Evolutionary conservation across 192 early-diverging fungal genomes (phyloP).

Genomic region (Coemansia sp.): DNA sequence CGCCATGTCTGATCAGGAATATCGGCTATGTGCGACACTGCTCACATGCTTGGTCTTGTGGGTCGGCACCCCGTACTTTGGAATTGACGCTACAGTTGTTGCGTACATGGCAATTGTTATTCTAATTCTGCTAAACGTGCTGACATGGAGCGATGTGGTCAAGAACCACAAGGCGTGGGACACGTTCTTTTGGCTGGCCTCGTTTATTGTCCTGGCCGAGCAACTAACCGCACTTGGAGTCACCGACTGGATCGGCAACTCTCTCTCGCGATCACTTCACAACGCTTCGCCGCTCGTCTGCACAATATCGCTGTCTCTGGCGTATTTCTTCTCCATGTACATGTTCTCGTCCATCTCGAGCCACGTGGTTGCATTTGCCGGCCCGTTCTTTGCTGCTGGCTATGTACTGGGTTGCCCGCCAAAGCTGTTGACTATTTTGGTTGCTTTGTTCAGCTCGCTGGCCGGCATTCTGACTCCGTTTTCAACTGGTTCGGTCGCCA

Average conservation of each 20-base stretch:
- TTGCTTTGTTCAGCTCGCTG: constrained; percentile 66
- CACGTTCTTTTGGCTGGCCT: constrained; percentile 77
- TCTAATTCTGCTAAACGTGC: constrained; percentile 58
- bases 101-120: constrained; percentile 62
- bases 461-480: constrained; percentile 60
- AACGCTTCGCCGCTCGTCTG: constrained; percentile 43
- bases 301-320: constrained; percentile 51
- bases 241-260: constrained; percentile 63
- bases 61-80: constrained; percentile 61
- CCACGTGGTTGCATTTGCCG: constrained; percentile 69
- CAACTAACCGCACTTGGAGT: constrained; percentile 72
- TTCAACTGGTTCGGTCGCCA: constrained; percentile 58
- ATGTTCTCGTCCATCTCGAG: constrained; percentile 73
- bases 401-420: constrained; percentile 60
- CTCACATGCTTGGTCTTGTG: constrained; percentile 60
- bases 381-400: constrained; percentile 73
- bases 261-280: constrained; percentile 48
- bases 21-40: constrained; percentile 57
- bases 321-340: constrained; percentile 72
- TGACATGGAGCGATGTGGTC: constrained; percentile 67
- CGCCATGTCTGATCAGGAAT: constrained; percentile 26
- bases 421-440: constrained; percentile 55
- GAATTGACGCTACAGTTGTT: constrained; percentile 67
- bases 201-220: constrained; percentile 75
- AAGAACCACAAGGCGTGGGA: constrained; percentile 77